Evolutionary conservation across 441 rosid genomes (phyloP), one percentile per base, ranked within the genome.

Genomic region (Manihot esculenta): DNA sequence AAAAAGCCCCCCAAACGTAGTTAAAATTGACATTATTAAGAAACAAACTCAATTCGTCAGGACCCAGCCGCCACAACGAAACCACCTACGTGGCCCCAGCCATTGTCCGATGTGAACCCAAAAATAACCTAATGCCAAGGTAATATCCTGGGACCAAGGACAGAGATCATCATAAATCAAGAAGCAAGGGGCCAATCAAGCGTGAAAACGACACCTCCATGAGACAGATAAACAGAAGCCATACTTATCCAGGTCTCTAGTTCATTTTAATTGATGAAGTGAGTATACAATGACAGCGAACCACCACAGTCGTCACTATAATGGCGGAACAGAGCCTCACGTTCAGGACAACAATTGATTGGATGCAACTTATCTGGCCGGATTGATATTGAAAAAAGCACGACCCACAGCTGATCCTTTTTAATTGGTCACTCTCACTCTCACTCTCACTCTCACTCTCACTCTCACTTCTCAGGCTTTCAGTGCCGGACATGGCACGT

Each of bases 281-380:
- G n/a, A 30, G 21, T 50, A 41, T 30, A 35, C 70, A 51, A 51
- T 41, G 50, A 13, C 27, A 45, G 53, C 67, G 3, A 30, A 26
- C 38, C 55, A 69, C 44, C 11, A 35, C 30, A 57, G 13, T 1
- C 33, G 14, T 9, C 48, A 30, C 17, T 13, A 24, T 26, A 11
- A 27, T 20, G 42, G 54, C 44, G 45, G 21, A 24, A 26, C 13
- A 6, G 50, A 10, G 18, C 20, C 15, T 62, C 51, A 45, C 18
- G 18, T 5, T 10, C 0, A 12, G 10, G 35, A 21, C 9, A 61
- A 21, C 54, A 48, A 33, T 14, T 26, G 75, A 72, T 57, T 14
- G 18, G 75, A 72, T 57, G 65, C 21, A 21, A 64, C 65, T 65
- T 56, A 70, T 72, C 70, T 55, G 38, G n/a, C n/a, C n/a, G 0